These are phyloP conservation scores for Cavenderia fasciculata DNA, from an alignment of 78 protist species.

Conservation along the genomic window DNA sequence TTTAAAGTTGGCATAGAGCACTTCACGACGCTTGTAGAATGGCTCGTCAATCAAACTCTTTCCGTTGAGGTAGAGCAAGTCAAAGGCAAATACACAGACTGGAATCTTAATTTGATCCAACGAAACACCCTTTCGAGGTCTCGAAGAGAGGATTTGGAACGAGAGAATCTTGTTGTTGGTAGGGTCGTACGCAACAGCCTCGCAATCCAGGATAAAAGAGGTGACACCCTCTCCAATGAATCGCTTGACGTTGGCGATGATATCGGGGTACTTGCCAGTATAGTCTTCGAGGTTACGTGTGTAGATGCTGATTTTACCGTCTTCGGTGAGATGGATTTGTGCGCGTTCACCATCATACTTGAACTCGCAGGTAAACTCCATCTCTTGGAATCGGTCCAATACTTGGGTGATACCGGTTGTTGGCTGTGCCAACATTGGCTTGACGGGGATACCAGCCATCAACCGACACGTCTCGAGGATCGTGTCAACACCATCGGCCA, in stretches of 20 bases:
- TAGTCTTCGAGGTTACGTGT: constrained; percentile 95
- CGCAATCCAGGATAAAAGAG: constrained; percentile 92
- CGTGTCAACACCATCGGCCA: constrained; percentile 29
- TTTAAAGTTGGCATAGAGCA: constrained; percentile 50
- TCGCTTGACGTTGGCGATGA: constrained; percentile 63
- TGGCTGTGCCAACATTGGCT: constrained; percentile 99
- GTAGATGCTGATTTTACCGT: constrained; percentile 89
- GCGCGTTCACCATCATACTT: constrained; percentile 99
- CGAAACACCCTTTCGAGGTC: constrained; percentile 92
- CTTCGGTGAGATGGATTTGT: constrained; percentile 80
- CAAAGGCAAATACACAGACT: constrained; percentile 98
- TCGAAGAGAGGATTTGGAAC: constrained; percentile 94
- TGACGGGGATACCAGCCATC: constrained; percentile 92
- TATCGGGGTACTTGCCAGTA: constrained; percentile 97
- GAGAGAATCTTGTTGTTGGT: constrained; percentile 85
- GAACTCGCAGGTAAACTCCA: constrained; percentile 96
- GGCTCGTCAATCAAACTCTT: constrained; percentile 73
- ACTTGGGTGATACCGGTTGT: constrained; percentile 89
- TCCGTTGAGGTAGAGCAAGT: constrained; percentile 96
- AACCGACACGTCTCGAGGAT: constrained; percentile 52
- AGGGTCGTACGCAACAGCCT: constrained; percentile 95
- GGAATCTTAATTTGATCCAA: constrained; percentile 81
- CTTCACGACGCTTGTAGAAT: constrained; percentile 71
- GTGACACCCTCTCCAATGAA: constrained; percentile 33
- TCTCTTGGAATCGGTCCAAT: constrained; percentile 86